Percentiles rank a stretch among this genome's conserved stretches.
phyloP scores from a whole-genome alignment of 164 flowering plant species.

The Taxillus chinensis region DNA sequence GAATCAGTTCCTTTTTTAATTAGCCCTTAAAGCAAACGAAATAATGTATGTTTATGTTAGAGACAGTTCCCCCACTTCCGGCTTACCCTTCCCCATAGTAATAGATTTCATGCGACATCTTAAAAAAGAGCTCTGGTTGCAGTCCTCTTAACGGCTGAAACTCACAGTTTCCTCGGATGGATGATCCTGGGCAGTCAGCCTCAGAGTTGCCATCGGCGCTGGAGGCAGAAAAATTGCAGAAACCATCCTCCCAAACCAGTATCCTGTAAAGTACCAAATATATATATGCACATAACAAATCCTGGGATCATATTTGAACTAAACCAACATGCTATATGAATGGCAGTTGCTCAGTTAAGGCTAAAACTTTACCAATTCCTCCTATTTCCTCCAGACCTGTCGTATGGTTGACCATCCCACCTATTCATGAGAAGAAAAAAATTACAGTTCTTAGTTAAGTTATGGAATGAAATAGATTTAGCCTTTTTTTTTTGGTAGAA shows the following conservation, averaged over 20 bases:
- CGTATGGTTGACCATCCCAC: constrained; percentile 87
- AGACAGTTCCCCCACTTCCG: no score
- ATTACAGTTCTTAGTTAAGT: no score
- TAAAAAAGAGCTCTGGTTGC: constrained; percentile 94
- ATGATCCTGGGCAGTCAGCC: constrained; percentile 30
- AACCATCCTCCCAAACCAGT: constrained; percentile 96
- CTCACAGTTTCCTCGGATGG: constrained; percentile 38
- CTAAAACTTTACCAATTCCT: constrained; percentile 67
- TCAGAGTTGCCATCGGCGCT: constrained; percentile 33
- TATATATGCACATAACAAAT: not conserved
- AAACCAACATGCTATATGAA: not conserved
- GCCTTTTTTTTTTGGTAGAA: no score
- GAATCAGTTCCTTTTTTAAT: not conserved
- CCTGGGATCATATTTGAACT: not conserved
- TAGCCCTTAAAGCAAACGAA: not conserved
- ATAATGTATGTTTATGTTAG: no score
- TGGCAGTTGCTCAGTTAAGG: not conserved
- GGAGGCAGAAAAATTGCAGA: constrained; percentile 89
- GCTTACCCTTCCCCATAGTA: constrained; percentile 92
- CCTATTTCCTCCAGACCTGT: constrained; percentile 91
- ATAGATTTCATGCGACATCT: constrained; percentile 99
- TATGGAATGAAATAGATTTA: constrained; percentile 2
- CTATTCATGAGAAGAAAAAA: constrained; percentile 17
- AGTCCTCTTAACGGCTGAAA: constrained; percentile 66
- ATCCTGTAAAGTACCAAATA: constrained; percentile 38